A percentile compares a stretch with the other conserved stretches of the same genome.
Evolutionary conservation across 208 protist species (phyloP).

Genomic region (Crithidia bombi): DNA sequence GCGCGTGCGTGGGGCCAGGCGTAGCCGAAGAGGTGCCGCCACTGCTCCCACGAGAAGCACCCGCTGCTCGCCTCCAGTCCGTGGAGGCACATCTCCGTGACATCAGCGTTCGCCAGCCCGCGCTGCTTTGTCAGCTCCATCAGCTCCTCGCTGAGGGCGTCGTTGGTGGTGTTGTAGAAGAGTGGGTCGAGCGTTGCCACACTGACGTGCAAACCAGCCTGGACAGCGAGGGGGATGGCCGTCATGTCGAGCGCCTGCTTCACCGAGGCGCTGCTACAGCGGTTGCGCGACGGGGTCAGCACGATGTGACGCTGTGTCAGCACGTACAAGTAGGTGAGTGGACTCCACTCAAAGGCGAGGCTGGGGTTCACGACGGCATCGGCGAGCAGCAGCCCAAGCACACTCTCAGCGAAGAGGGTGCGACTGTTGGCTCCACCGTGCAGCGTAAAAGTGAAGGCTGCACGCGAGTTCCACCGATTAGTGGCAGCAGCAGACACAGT

Average conservation of each 20-base stretch:
- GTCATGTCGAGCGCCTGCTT: slow-evolving; percentile 69
- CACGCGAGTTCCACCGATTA: slow-evolving; percentile 25
- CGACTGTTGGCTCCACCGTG: slow-evolving; percentile 80
- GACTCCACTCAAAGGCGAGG: slow-evolving; percentile 86
- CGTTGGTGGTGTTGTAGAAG: slow-evolving; percentile 76
- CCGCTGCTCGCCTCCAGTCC: slow-evolving; percentile 27
- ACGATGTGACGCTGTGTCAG: slow-evolving; percentile 96
- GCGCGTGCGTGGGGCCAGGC: slow-evolving; percentile 62
- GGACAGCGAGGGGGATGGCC: slow-evolving; percentile 92
- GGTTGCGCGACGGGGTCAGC: slow-evolving; percentile 96
- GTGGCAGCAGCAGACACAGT: too few relatives aligned
- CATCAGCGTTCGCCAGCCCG: slow-evolving; percentile 56
- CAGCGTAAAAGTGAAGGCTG: slow-evolving; percentile 44
- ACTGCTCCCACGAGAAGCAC: slow-evolving; percentile 26
- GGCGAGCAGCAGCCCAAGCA: slow-evolving; percentile 91
- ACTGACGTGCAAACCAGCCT: slow-evolving; percentile 94
- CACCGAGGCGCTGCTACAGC: slow-evolving; percentile 35
- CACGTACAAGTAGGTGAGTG: slow-evolving; percentile 98
- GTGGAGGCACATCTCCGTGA: slow-evolving; percentile 75
- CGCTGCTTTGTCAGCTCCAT: slow-evolving; percentile 53
- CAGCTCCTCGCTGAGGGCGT: slow-evolving; percentile 70
- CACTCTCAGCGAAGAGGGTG: slow-evolving; percentile 83
- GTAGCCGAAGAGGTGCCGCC: slow-evolving; percentile 42
- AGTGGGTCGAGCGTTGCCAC: slow-evolving; percentile 97
- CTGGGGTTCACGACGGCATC: slow-evolving; percentile 96